Evolutionary conservation across 371 early-diverging fungal species (phyloP), one percentile per base, ranked within the genome.

Genomic region (Vairimorpha necatrix): DNA sequence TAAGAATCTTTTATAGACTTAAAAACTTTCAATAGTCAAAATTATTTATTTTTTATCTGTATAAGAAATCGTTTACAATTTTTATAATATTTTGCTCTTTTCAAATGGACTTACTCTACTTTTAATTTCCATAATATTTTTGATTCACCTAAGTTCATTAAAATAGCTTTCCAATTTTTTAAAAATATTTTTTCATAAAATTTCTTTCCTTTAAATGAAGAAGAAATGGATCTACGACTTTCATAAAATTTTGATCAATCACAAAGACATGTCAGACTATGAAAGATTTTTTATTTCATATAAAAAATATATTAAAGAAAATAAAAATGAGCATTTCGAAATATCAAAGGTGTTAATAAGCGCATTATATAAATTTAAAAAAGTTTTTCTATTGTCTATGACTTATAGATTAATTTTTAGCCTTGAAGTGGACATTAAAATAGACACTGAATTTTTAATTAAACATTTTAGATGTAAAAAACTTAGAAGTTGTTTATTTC

Each of bases 261-360:
- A 71, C 32, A 42, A 47, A 28, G 71, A 71, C 62, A 47, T 42
- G 18, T 71, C 71, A 30, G 71, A 71, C 18, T 71, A 71, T 42
- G 71, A 71, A 33, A 60, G 30, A 54, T 71, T 39, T 60, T 71
- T 46, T 47, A 26, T 46, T 11, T 42, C 24, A 20, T 71, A 30
- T 26, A 36, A 26, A 18, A 58, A 42, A 24, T 71, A 71, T 42
- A 20, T 71, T 30, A 22, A 20, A 30, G 33, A 34, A 7, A 11
- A 61, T 20, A 34, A 38, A 20, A 30, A n/a, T 33, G 26, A 22
- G 11, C 71, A 71, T 61, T 14, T 11, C 0, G 28, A 34, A 22
- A 61, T 71, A 30, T 34, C 32, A 30, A 46, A 58, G 22, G 32
- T 61, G 1, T 47, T 71, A 46, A 61, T 61, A n/a, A 47, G 46